phyloP scores from a whole-genome alignment of 2,329 filamentous ascomycete genomes.

The Calonectria pteridis region DNA sequence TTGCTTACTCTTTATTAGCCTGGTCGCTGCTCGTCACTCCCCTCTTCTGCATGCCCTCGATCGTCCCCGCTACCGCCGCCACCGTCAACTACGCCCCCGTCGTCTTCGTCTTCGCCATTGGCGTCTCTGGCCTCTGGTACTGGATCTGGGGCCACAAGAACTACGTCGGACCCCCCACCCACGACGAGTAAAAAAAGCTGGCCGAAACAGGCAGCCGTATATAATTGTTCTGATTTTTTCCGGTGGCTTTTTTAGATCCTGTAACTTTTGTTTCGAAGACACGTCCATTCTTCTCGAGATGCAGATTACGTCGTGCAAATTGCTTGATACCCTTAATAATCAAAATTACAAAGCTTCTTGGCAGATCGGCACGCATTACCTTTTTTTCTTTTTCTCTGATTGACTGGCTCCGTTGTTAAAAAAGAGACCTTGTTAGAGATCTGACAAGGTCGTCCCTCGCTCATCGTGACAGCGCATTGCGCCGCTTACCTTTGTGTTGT shows the following conservation, averaged over 20 bases:
- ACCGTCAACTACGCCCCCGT: constrained; percentile 81
- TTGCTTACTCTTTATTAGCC: constrained; percentile 52
- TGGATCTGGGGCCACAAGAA: constrained; percentile 77
- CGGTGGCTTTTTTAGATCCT: constrained; percentile 19
- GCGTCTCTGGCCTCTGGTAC: constrained; percentile 76
- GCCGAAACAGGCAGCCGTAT: constrained; percentile 1
- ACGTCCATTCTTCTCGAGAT: background rate
- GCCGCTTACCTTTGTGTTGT: background rate
- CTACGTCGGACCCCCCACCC: constrained; percentile 72
- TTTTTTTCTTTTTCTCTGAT: constrained; percentile 6
- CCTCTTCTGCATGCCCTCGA: constrained; percentile 79
- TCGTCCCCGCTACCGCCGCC: constrained; percentile 67
- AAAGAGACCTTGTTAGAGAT: constrained; percentile 16
- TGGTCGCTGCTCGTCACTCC: constrained; percentile 79
- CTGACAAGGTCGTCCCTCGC: background rate
- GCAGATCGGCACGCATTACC: background rate
- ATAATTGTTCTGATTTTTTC: constrained; percentile 29
- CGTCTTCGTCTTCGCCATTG: constrained; percentile 76
- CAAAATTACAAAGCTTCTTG: constrained; percentile 9
- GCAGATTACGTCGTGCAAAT: constrained; percentile 16
- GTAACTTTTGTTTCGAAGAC: constrained; percentile 18
- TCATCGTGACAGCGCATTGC: background rate
- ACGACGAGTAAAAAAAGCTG: constrained; percentile 48
- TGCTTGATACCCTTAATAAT: constrained; percentile 29
- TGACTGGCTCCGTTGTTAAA: background rate